Base-by-base conservation (phyloP, 1,284 basidiomycete species). In the Entoloma clypeatum region DNA sequence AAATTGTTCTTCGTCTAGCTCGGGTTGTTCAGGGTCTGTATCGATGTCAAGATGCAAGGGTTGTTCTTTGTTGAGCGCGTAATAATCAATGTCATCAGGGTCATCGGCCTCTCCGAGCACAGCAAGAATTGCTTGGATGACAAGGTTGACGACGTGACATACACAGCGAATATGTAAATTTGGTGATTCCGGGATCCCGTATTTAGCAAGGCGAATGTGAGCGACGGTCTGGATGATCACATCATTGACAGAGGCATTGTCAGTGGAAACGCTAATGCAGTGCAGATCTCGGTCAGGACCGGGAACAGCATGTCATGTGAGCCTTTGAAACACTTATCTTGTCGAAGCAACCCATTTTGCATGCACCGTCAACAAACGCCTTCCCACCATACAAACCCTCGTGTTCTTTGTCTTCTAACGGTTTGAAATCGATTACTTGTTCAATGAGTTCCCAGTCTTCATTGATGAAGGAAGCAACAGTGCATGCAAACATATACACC, bases 101-200 rank as follows among this genome's bases (percentile, higher is more conserved):
- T 62, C 55, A 3, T 59, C 59, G 5, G 54, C 62, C 36, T 66
- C 58, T 8, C 50, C 47, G 4, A 65, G 47, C 0, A 18, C 48
- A 16, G 41, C 36, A 1, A 67, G 51, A 10, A 67, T 48, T 10
- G 55, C 51, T 47, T 68, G 63, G 9, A 65, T 63, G n/a, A 66
- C 55, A 27, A 68, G 55, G 40, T 65, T 67, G 13, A 66, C 52
- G 13, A 67, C 57, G 43, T 67, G 64, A 1, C 49, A 52, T 17
- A 63, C 30, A 31, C 60, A 64, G 1, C 53, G 51, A 30, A 62
- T 57, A 5, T 58, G 58, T n/a, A 40, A 34, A 36, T 59, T 39
- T 1, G 48, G 32, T 4, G 43, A 30, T 4, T 24, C 39, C 14
- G 39, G 44, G 10, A 58, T 50, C 3, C 38, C 44, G 44, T 58